Conservation (phyloP, 2,329 filamentous ascomycete genomes). For the Clarireedia sp. region DNA sequence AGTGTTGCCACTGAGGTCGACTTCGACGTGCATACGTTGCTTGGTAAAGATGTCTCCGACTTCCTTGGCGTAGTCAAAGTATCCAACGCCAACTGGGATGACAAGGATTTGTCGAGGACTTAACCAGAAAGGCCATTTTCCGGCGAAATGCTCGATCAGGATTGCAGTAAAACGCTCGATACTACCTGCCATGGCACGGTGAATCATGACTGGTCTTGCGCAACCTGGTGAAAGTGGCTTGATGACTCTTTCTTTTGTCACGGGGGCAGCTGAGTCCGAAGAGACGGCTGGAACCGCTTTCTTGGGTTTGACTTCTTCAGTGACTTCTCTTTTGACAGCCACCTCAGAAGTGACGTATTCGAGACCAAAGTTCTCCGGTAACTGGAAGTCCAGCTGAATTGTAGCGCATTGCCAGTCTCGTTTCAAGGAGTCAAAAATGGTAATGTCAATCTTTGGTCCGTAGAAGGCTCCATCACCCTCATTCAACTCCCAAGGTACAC, state of each 20-base stretch:
- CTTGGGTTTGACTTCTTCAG: constrained; percentile 33
- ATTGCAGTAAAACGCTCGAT: constrained; percentile 66
- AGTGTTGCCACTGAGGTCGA: constrained; percentile 68
- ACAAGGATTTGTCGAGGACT: constrained; percentile 75
- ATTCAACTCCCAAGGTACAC: constrained; percentile 79
- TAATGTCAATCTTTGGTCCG: constrained; percentile 97
- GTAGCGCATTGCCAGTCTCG: constrained; percentile 86
- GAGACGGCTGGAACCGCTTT: constrained; percentile 33
- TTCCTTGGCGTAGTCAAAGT: constrained; percentile 67
- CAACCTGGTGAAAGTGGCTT: constrained; percentile 58
- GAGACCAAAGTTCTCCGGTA: constrained; percentile 77
- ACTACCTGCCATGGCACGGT: constrained; percentile 70
- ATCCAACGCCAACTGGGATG: constrained; percentile 67
- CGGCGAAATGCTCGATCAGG: constrained; percentile 74
- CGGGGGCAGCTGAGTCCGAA: constrained; percentile 31
- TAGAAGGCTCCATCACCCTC: constrained; percentile 97
- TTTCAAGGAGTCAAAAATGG: constrained; percentile 78
- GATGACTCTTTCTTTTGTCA: constrained; percentile 36
- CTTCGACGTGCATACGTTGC: constrained; percentile 61
- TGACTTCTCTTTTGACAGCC: constrained; percentile 35
- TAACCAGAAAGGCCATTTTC: constrained; percentile 87
- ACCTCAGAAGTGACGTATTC: constrained; percentile 72
- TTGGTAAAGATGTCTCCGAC: constrained; percentile 61
- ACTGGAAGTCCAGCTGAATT: constrained; percentile 88
- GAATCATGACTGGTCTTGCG: constrained; percentile 77